A percentile compares a stretch with the other conserved stretches of the same genome.
Evolutionary conservation across 2,329 filamentous ascomycete genomes (phyloP).

Genomic region (Pseudogymnoascus sp.): DNA sequence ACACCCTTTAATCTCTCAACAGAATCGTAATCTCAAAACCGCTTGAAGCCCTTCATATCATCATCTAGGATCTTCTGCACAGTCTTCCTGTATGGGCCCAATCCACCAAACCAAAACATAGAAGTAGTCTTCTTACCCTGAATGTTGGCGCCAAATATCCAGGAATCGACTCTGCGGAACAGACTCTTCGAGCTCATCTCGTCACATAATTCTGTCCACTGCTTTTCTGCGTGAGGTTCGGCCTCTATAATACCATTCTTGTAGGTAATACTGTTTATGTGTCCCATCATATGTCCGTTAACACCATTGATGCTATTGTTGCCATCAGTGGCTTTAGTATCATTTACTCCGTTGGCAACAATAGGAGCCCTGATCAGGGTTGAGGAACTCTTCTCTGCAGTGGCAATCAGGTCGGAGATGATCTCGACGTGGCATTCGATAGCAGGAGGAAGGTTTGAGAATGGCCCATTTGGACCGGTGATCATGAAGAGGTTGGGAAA

Average conservation of each 20-base stretch:
- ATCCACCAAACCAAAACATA: conserved; percentile 15
- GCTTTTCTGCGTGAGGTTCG: conserved; percentile 22
- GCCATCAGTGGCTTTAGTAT: background rate
- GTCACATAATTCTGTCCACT: conserved; percentile 25
- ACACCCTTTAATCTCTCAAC: too few relatives aligned
- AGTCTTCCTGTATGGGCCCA: conserved; percentile 7
- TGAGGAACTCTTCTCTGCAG: conserved; percentile 12
- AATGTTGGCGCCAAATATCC: conserved; percentile 26
- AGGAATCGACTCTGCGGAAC: conserved; percentile 23
- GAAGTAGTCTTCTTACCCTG: conserved; percentile 13
- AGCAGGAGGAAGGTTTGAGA: conserved; percentile 31
- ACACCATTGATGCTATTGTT: background rate
- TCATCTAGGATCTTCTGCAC: too few relatives aligned
- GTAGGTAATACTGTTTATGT: too few relatives aligned
- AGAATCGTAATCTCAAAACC: too few relatives aligned
- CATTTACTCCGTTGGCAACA: background rate
- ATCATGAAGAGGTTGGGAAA: conserved; percentile 41
- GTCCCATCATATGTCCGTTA: too few relatives aligned
- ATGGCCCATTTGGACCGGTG: conserved; percentile 33
- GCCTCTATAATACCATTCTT: conserved; percentile 22
- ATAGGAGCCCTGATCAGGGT: background rate
- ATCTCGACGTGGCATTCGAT: conserved; percentile 32
- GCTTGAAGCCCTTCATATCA: too few relatives aligned
- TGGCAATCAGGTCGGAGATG: conserved; percentile 21
- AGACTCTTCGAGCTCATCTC: conserved; percentile 20